phyloP scores from a whole-genome alignment of 495 filamentous ascomycete genomes.

The Xylaria scruposa region DNA sequence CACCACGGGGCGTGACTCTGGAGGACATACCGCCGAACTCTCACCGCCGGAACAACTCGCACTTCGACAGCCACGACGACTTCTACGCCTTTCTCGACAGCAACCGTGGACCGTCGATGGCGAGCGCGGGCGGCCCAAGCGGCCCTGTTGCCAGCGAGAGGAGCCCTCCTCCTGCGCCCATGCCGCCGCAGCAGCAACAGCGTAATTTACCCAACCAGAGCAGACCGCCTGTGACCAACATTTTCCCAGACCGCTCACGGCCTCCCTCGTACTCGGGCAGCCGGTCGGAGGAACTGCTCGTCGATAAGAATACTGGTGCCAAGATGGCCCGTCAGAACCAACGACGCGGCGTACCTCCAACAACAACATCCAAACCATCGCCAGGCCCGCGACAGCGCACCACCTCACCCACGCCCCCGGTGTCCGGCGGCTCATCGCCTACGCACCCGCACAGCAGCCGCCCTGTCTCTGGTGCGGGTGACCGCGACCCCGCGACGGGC shows the following conservation, averaged over 20 bases:
- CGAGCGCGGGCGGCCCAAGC: not conserved
- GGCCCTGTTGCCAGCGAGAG: slow-evolving; percentile 13
- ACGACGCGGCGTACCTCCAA: slow-evolving; percentile 32
- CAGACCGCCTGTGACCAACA: slow-evolving; percentile 37
- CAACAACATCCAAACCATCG: not conserved
- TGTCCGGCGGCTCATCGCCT: slow-evolving; percentile 36
- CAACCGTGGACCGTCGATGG: slow-evolving; percentile 35
- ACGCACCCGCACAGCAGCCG: slow-evolving; percentile 33
- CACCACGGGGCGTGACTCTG: slow-evolving; percentile 23
- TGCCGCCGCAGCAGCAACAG: slow-evolving; percentile 30
- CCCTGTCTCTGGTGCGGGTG: slow-evolving; percentile 13
- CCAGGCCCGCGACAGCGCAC: slow-evolving; percentile 33
- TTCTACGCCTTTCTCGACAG: slow-evolving; percentile 42
- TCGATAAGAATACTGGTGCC: slow-evolving; percentile 31
- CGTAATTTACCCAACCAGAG: slow-evolving; percentile 35
- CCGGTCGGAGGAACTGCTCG: slow-evolving; percentile 40
- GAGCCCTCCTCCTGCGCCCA: slow-evolving; percentile 24
- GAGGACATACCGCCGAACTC: slow-evolving; percentile 16
- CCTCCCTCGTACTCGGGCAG: slow-evolving; percentile 39
- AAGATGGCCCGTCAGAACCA: slow-evolving; percentile 38
- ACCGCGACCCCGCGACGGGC: slow-evolving; percentile 16
- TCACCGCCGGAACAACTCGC: slow-evolving; percentile 23
- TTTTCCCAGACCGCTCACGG: slow-evolving; percentile 30
- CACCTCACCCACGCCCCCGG: slow-evolving; percentile 30
- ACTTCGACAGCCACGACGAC: slow-evolving; percentile 41